A percentile compares a stretch with the other conserved stretches of the same genome.
These are phyloP conservation scores for Ganoderma resinaceum DNA, from an alignment of 1,284 basidiomycete species.

Conservation along the genomic window DNA sequence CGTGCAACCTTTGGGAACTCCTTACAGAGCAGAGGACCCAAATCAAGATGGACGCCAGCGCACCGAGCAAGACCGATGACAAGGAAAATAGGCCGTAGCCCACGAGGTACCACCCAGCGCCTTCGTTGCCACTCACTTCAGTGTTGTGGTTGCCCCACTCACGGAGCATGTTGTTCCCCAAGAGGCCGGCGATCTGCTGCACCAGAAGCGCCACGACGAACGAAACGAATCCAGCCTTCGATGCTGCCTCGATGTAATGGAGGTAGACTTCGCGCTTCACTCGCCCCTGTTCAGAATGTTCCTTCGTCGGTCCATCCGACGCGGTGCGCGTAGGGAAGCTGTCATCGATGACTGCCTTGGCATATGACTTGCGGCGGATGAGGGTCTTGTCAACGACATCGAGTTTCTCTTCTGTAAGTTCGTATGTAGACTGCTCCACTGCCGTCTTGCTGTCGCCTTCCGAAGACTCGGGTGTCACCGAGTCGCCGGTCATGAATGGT, in stretches of 20 bases:
- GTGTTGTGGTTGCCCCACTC: slow-evolving; percentile 85
- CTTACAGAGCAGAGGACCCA: slow-evolving; percentile 84
- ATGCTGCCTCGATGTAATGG: slow-evolving; percentile 84
- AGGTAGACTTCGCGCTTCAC: slow-evolving; percentile 84
- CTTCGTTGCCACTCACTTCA: slow-evolving; percentile 61
- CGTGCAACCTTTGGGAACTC: slow-evolving; percentile 81
- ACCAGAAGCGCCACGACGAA: slow-evolving; percentile 69
- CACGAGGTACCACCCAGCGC: slow-evolving; percentile 64
- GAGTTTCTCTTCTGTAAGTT: slow-evolving; percentile 40
- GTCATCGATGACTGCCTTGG: slow-evolving; percentile 53
- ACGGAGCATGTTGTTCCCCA: slow-evolving; percentile 76
- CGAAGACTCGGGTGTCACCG: slow-evolving; percentile 48
- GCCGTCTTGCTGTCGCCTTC: slow-evolving; percentile 36
- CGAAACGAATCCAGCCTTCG: slow-evolving; percentile 70
- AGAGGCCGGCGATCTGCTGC: slow-evolving; percentile 61
- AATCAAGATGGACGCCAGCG: slow-evolving; percentile 66
- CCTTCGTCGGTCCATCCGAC: slow-evolving; percentile 65
- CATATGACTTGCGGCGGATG: slow-evolving; percentile 54
- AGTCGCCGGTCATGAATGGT: slow-evolving; percentile 54
- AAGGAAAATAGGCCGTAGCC: slow-evolving; percentile 70
- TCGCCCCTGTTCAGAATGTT: slow-evolving; percentile 84
- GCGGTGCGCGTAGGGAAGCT: slow-evolving; percentile 46
- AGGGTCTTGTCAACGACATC: slow-evolving; percentile 52
- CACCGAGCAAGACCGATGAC: slow-evolving; percentile 58
- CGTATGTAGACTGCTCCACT: slow-evolving; percentile 25